Conservation (phyloP, 257 asterid genomes). For the Salvia miltiorrhiza region DNA sequence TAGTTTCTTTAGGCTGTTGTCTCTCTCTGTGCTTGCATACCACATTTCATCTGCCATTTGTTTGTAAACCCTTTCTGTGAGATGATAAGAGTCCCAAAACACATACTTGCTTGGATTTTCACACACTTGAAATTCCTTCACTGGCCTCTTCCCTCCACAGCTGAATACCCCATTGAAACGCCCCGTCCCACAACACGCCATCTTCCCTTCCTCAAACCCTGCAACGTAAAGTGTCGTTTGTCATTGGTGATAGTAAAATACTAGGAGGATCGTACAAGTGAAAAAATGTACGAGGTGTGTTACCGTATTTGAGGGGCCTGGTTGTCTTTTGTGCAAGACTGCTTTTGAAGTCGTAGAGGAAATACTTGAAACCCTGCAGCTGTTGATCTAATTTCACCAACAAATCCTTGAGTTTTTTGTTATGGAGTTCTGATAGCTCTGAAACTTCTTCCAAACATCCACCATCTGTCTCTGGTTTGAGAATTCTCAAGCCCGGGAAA, state of each 20-base stretch:
- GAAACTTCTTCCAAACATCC: constrained; percentile 50
- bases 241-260: not conserved
- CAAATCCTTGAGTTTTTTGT: constrained; percentile 28
- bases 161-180: constrained; percentile 37
- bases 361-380: constrained; percentile 43
- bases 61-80: constrained; percentile 35
- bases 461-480: constrained; percentile 21
- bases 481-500: constrained; percentile 50
- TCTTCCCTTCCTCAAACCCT: constrained; percentile 51
- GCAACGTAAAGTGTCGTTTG: not conserved
- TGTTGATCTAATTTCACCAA: constrained; percentile 30
- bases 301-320: constrained; percentile 50
- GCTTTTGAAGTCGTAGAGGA: constrained; percentile 45
- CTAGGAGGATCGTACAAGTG: not conserved
- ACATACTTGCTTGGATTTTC: constrained; percentile 33
- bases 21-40: constrained; percentile 23
- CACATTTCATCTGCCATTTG: constrained; percentile 46
- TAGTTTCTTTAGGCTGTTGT: constrained; percentile 33
- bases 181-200: constrained; percentile 63
- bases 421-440: constrained; percentile 42
- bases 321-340: constrained; percentile 32
- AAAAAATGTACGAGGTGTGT: not conserved
- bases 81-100: constrained; percentile 57
- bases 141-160: constrained; percentile 53
- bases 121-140: constrained; percentile 39